Evolutionary conservation across 2,329 filamentous ascomycete genomes (phyloP), one percentile per base, ranked within the genome.

Genomic region (Huntiella omanensis): DNA sequence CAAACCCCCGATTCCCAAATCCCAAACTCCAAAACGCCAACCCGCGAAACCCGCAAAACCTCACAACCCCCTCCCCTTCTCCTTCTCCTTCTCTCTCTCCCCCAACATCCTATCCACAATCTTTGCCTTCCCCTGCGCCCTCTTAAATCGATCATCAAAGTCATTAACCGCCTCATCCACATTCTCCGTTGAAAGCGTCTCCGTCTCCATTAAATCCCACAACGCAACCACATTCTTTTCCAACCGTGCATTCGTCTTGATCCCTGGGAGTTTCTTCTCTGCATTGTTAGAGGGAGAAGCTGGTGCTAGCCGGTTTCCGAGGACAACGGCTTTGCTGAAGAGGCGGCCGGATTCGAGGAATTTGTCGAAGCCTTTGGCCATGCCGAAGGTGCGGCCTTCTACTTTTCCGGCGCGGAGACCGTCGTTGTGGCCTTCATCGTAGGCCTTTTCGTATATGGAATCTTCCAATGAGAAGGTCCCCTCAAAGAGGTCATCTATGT

Each of bases 331-430:
- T 55, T 77, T 79, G 39, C 85, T 83, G 54, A 88, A 80, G 32
- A 96, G 62, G 49, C 71, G 70, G 2, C 88, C 88, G 59, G 85
- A 73, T 51, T 85, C 79, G 37, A 82, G 58, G 57, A 92, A 95
- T 63, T 94, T 96, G 55, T 94, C 84, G 55, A 91, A 96, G 0
- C 87, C 88, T 53, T 87, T 91, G 59, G 92, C 82, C 37, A 96
- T 74, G 1, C 88, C 91, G 58, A 96, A 85, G 15, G 85, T 75
- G 44, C 86, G 82, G 50, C 91, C 91, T 68, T 98, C 91, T 52
- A 84, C 76, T 49, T 79, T 77, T 35, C 91, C 91, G 32, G 83
- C 80, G 49, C 71, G 70, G 36, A 75, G 67, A 50, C 91, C 91
- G 61, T 94, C 88, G 36, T 69, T 64, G 41, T 75, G 61, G 38